Evolutionary conservation across 2,329 filamentous ascomycete genomes (phyloP), one percentile per base, ranked within the genome.

Genomic region (Orbilia brochopaga): DNA sequence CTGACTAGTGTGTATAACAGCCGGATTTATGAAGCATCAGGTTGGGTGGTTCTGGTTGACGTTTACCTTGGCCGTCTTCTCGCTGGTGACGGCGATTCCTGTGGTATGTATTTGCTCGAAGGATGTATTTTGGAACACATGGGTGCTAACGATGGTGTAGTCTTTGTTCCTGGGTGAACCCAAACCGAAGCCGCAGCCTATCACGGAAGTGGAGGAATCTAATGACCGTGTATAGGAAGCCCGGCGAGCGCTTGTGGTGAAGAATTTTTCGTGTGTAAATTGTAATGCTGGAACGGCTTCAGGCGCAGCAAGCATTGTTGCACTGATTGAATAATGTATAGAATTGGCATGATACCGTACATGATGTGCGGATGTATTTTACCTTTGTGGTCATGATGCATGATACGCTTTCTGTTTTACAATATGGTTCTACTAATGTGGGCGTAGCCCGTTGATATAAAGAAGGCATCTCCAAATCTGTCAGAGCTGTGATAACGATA

Each of bases 11-110:
- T 2, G 32, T 21, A 15, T 54, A 15, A 46, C 32, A 73, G 61
- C 69, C 57, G 61, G 69, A 13, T 72, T 72, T 24, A 72, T 72
- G 67, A 65, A 61, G 27, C 60, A 64, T 11, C 37, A 52, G 10
- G 50, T 65, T 7, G 67, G 67, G 11, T 72, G 67, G 67, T 42
- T 51, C 17, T 64, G 60, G 60, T 32, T 72, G 27, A 72, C 62
- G 30, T 61, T 72, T 35, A 35, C 55, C 46, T 53, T 72, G 60
- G 67, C 48, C 4, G 35, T 57, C 30, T 65, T 72, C 27, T 59
- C 48, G 24, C 24, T 59, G 17, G 32, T 61, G 15, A 30, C 67
- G 6, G 50, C 53, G 24, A 57, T 65, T 30, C 67, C 67, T 46
- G 57, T 51, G 51, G 67, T 72, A 61, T 30, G 62, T 60, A 46